Base-by-base conservation (phyloP, 164 flowering plant genomes). In the Liquidambar formosana region DNA sequence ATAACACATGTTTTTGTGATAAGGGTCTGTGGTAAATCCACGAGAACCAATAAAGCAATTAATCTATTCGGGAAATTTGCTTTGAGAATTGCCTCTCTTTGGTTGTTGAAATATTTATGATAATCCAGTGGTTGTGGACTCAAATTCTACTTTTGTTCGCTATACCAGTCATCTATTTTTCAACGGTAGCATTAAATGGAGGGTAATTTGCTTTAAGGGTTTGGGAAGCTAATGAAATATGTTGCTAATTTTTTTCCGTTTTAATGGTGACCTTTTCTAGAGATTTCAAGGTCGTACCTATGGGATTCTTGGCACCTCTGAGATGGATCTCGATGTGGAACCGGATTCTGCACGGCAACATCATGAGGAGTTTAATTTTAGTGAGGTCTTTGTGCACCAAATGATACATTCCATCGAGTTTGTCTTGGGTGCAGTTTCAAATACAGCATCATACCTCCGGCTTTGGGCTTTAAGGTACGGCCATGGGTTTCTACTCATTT, bases 341-440 rank as follows among this genome's bases (percentile, higher is more conserved):
- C 94, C 98, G 49, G 93, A 81, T 79, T 91, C 97, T 68, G 93
- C 94, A 65, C 67, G 94, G 54, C 83, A 77, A 66, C 86, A 75
- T 68, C 85, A 84, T 63, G 98, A 93, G 74, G 98, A 93, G 16
- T 93, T 93, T 57, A 83, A 93, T 76, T 91, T 93, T 65, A 88
- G 91, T 75, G 98, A 93, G 79, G 86, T 91, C 25, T 89, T 93
- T 78, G 97, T 93, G 65, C 98, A 93, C 71, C 98, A 93, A 78
- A 85, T 93, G 97, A 93, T 93, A 76, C 98, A 93, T 77, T 86
- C 97, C 22, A 91, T 93, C 66, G 98, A 93, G 73, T 93, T 93
- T 74, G 88, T 93, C 61, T 78, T 93, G 11, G 98, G 98, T 67
- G 88, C 98, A 57, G 98, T 93, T 74, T 93, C 98, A 67, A 93